These are phyloP conservation scores for Fusarium mexicanum DNA, from an alignment of 2,329 filamentous ascomycete species.

Conservation along the genomic window DNA sequence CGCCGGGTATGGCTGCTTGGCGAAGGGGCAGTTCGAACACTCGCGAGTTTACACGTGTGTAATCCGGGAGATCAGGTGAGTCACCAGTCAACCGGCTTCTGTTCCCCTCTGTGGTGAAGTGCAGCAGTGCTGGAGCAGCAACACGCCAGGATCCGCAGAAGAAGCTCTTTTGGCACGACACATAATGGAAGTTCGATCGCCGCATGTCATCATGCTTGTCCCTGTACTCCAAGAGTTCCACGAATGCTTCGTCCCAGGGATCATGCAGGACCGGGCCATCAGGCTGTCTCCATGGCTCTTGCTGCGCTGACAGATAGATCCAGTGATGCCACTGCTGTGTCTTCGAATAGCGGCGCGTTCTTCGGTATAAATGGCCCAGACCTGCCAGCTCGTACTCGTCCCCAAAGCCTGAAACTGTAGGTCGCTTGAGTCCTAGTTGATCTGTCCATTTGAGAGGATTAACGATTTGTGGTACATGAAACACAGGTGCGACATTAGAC, in stretches of 20 bases:
- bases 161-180: neutral
- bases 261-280: neutral
- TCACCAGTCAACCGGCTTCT: too few relatives aligned
- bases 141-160: neutral
- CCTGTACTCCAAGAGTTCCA: neutral
- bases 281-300: neutral
- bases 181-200: neutral
- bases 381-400: accelerated
- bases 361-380: neutral
- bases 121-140: neutral
- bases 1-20: accelerated
- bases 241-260: neutral
- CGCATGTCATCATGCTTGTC: neutral
- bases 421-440: neutral
- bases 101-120: neutral
- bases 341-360: neutral
- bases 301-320: neutral
- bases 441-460: neutral
- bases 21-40: neutral
- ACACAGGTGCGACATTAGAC: neutral
- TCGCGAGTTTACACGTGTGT: neutral
- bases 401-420: accelerated
- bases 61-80: too few relatives aligned
- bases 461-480: neutral
- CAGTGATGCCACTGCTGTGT: neutral